phyloP scores from a whole-genome alignment of 2,329 filamentous ascomycete species.

The Blastomyces parvus region DNA sequence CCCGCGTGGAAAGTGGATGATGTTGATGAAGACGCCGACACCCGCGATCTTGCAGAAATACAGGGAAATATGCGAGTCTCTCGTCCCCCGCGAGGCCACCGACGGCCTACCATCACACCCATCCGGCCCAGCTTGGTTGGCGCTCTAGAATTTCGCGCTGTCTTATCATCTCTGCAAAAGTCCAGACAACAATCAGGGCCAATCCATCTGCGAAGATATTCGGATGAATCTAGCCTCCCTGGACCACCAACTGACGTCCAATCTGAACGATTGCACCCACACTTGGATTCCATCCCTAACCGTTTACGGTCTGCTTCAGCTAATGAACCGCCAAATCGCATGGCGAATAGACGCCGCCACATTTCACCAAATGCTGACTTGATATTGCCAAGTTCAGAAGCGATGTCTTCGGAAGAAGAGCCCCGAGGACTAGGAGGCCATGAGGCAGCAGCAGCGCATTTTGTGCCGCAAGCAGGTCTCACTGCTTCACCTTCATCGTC shows the following conservation, averaged over 20 bases:
- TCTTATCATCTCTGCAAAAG: slow-evolving; percentile 75
- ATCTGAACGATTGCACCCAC: slow-evolving; percentile 17
- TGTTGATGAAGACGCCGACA: slow-evolving; percentile 46
- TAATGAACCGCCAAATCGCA: slow-evolving; percentile 45
- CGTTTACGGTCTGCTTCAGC: slow-evolving; percentile 50
- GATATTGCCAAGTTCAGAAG: slow-evolving; percentile 32
- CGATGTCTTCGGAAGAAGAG: slow-evolving; percentile 17
- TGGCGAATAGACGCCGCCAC: slow-evolving; percentile 31
- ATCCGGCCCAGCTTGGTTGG: slow-evolving; percentile 91
- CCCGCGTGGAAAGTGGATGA: slow-evolving; percentile 44
- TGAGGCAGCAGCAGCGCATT: neutral
- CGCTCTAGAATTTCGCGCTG: slow-evolving; percentile 84
- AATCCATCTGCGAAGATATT: slow-evolving; percentile 60
- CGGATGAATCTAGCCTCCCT: slow-evolving; percentile 50
- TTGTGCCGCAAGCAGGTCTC: slow-evolving; percentile 15
- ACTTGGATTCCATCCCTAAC: slow-evolving; percentile 19
- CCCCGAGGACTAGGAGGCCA: slow-evolving; percentile 7
- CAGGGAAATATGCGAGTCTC: slow-evolving; percentile 86
- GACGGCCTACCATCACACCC: slow-evolving; percentile 66
- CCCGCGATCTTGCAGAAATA: slow-evolving; percentile 65
- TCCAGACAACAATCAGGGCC: slow-evolving; percentile 65
- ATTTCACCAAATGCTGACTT: slow-evolving; percentile 21
- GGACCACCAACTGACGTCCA: slow-evolving; percentile 10
- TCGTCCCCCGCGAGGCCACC: slow-evolving; percentile 54
- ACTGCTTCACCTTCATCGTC: slow-evolving; percentile 30